phyloP scores from a whole-genome alignment of 1,284 basidiomycete genomes.

The Ceratobasidium sp. region DNA sequence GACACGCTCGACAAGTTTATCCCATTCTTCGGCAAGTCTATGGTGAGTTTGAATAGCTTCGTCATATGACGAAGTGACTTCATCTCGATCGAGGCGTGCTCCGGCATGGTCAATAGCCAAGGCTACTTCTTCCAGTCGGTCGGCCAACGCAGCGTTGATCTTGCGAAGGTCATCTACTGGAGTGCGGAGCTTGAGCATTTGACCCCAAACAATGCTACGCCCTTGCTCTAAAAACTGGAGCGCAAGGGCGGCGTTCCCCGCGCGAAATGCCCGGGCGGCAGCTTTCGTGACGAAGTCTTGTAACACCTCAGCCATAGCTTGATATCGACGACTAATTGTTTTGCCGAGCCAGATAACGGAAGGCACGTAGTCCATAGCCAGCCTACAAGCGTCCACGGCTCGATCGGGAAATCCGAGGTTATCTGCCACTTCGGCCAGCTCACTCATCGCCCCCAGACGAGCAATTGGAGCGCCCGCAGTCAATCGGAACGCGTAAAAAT shows the following conservation, averaged over 20 bases:
- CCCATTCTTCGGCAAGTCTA: slow-evolving; percentile 5
- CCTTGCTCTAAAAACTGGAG: slow-evolving; percentile 53
- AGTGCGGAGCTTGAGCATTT: slow-evolving; percentile 53
- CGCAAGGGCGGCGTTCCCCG: slow-evolving; percentile 40
- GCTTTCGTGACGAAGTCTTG: slow-evolving; percentile 1
- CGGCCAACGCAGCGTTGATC: not conserved
- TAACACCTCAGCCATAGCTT: not conserved
- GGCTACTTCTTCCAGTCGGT: slow-evolving; percentile 7
- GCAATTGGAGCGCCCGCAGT: not conserved
- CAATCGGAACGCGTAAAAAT: not conserved
- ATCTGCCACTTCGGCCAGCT: slow-evolving; percentile 1
- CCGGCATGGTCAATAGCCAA: slow-evolving; percentile 48
- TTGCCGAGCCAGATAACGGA: slow-evolving; percentile 16
- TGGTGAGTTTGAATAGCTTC: not conserved
- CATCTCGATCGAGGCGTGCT: not conserved
- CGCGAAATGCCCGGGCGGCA: slow-evolving; percentile 1
- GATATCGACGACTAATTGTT: slow-evolving; percentile 14
- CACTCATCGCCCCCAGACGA: not conserved
- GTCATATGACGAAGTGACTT: not conserved
- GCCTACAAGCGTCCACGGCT: not conserved
- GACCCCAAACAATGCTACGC: slow-evolving; percentile 53
- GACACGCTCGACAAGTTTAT: not conserved
- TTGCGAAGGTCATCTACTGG: slow-evolving; percentile 51
- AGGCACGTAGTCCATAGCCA: slow-evolving; percentile 16
- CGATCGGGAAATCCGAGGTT: not conserved